Percentiles rank a stretch among this genome's conserved stretches.
Evolutionary conservation across 176 grass and related monocot species (phyloP).

Genomic region (Carex cristatella): DNA sequence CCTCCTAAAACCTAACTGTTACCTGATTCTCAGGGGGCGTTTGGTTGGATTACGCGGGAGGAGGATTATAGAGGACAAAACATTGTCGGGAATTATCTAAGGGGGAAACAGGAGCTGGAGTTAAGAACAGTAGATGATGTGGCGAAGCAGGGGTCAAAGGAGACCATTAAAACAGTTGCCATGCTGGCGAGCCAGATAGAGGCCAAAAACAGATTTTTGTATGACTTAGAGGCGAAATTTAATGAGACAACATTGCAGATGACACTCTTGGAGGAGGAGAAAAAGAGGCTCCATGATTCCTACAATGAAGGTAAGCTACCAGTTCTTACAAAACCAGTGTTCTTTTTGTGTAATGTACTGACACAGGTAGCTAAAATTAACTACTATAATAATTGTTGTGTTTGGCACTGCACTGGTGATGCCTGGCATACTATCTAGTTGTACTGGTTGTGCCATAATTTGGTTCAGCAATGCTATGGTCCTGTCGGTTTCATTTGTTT

Average conservation of each 20-base stretch:
- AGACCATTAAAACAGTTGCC: slow-evolving; percentile 19
- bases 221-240: slow-evolving; percentile 12
- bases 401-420: not conserved
- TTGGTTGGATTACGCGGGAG: slow-evolving; percentile 16
- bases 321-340: not conserved
- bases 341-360: not conserved
- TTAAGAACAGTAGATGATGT: slow-evolving; percentile 20
- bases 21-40: not conserved
- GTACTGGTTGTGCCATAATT: not conserved
- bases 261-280: slow-evolving; percentile 10
- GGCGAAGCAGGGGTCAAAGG: slow-evolving; percentile 3
- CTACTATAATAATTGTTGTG: not conserved
- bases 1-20: not conserved
- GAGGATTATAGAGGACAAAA: slow-evolving; percentile 13
- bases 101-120: slow-evolving; percentile 8
- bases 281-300: slow-evolving; percentile 21
- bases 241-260: slow-evolving; percentile 10
- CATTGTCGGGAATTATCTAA: not conserved
- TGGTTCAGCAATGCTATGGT: not conserved
- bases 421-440: not conserved
- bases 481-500: not conserved
- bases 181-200: slow-evolving; percentile 18
- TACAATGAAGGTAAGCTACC: slow-evolving; percentile 15
- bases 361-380: not conserved
- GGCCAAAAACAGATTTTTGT: slow-evolving; percentile 13